Percentiles rank a stretch among this genome's conserved stretches.
These are phyloP conservation scores for Trypanosoma caninum DNA, from an alignment of 208 protist genomes.

Conservation along the genomic window DNA sequence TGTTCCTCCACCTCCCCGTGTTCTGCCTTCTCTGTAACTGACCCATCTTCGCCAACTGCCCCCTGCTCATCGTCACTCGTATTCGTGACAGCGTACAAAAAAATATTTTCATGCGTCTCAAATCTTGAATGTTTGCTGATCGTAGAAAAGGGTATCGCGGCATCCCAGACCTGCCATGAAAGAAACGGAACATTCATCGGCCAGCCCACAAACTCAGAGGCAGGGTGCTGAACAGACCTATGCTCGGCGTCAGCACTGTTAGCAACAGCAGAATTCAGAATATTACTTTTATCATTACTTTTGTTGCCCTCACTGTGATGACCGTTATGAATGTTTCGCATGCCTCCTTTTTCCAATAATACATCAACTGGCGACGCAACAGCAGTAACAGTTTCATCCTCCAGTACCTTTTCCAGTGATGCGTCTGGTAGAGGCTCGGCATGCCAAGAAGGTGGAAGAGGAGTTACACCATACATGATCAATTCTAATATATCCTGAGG, in stretches of 20 bases:
- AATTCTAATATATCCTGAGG: slow-evolving; percentile 10
- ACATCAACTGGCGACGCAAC: too few species aligned
- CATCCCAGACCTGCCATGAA: slow-evolving; percentile 89
- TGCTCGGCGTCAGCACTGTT: background rate
- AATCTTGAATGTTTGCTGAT: slow-evolving; percentile 59
- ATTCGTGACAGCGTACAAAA: slow-evolving; percentile 57
- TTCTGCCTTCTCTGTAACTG: background rate
- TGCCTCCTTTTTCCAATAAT: too few species aligned
- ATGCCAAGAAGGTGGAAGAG: slow-evolving; percentile 1
- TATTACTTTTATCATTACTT: too few species aligned
- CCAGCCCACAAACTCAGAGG: slow-evolving; percentile 51
- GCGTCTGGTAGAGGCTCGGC: background rate
- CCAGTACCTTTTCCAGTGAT: background rate
- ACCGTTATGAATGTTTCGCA: background rate
- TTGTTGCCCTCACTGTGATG: background rate
- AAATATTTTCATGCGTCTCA: slow-evolving; percentile 68
- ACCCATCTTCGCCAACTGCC: background rate
- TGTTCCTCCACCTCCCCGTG: background rate
- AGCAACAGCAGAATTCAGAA: background rate
- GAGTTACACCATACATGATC: slow-evolving; percentile 11
- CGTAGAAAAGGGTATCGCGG: slow-evolving; percentile 53
- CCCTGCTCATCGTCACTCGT: slow-evolving; percentile 9
- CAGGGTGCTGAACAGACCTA: slow-evolving; percentile 9
- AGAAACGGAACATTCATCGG: slow-evolving; percentile 85
- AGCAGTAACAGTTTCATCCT: background rate